Conservation (phyloP, 1,284 basidiomycete species). For the Tremellales sp. region DNA sequence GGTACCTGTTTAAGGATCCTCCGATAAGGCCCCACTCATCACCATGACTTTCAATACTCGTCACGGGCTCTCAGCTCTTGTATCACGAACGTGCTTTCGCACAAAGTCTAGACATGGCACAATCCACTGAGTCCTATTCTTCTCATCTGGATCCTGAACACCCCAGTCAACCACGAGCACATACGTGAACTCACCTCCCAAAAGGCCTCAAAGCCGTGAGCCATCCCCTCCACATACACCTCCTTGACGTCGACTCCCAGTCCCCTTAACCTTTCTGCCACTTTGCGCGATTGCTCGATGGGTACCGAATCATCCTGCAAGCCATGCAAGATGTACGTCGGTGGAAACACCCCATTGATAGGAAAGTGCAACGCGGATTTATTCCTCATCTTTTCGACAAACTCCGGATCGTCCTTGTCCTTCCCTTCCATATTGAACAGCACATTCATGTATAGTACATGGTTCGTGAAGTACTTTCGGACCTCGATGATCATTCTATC, state of each 20-base stretch:
- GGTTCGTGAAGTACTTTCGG: too few relatives aligned
- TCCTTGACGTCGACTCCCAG: slow-evolving; percentile 12
- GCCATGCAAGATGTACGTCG: slow-evolving; percentile 29
- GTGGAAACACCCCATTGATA: slow-evolving; percentile 17
- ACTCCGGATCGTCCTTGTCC: slow-evolving; percentile 10
- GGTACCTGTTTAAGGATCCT: too few relatives aligned
- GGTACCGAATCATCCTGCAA: slow-evolving; percentile 19
- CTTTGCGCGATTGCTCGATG: slow-evolving; percentile 15
- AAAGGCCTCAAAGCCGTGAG: slow-evolving; percentile 24
- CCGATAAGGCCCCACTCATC: too few relatives aligned
- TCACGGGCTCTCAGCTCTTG: too few relatives aligned
- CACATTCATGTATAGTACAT: too few relatives aligned
- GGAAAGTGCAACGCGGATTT: slow-evolving; percentile 13
- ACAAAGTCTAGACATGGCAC: slow-evolving; percentile 25
- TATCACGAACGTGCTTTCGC: slow-evolving; percentile 14
- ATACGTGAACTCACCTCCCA: slow-evolving; percentile 19
- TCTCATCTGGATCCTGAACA: slow-evolving; percentile 19
- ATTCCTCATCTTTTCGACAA: too few relatives aligned
- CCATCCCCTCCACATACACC: slow-evolving; percentile 16
- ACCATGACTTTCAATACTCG: too few relatives aligned
- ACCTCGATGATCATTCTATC: too few relatives aligned
- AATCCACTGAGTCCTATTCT: slow-evolving; percentile 26
- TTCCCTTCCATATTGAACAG: slow-evolving; percentile 7
- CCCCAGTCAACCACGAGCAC: not conserved
- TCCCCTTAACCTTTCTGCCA: slow-evolving; percentile 15